Base-by-base conservation (phyloP, 2,329 filamentous ascomycete species). In the Colletotrichum sp. region DNA sequence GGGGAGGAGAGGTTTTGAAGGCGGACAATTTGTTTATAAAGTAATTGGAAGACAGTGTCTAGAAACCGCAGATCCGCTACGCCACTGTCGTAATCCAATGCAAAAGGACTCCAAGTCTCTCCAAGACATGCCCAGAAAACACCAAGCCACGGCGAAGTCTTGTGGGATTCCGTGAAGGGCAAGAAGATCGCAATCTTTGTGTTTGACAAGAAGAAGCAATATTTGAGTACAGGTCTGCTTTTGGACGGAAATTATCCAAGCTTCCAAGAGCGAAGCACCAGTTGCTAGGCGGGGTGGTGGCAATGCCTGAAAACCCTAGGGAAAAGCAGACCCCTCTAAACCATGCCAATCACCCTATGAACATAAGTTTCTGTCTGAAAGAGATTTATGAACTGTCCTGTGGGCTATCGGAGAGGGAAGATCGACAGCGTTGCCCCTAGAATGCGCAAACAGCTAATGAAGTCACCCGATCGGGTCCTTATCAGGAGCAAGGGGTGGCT, bases 51-150 rank as follows among this genome's bases (percentile, higher is more conserved):
- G 1, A 52, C n/a, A 52, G 43, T 52, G 43, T 52, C 12, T 52
- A n/a, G 2, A 1, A 1, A 5, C 43, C 1, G 43, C 0, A 52
- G 10, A 8, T 22, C 1, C 7, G n/a, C 43, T 52, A 52, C 3
- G 2, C n/a, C 43, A 52, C 43, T 52, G 43, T 22, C 3, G 6
- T 5, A 13, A 22, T 52, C 22, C 43, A 8, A 52, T 4, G 10
- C 43, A 3, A 13, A 4, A 52, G 43, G 43, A 8, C 1, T 52
- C 1, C 18, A 48, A 48, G 3, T n/a, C 3, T 48, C 18, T 48
- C 39, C 43, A 52, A 52, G n/a, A 52, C 12, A 52, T 52, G 43
- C 43, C 43, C 10, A 52, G 43, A 52, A 1, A 13, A 2, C 2
- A 52, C 43, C 43, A 25, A 52, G 43, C 43, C 43, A 5, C n/a